A percentile compares a stretch with the other conserved stretches of the same genome.
These are phyloP conservation scores for Sanguinoderma infundibulare DNA, from an alignment of 1,284 basidiomycete species.

Conservation along the genomic window DNA sequence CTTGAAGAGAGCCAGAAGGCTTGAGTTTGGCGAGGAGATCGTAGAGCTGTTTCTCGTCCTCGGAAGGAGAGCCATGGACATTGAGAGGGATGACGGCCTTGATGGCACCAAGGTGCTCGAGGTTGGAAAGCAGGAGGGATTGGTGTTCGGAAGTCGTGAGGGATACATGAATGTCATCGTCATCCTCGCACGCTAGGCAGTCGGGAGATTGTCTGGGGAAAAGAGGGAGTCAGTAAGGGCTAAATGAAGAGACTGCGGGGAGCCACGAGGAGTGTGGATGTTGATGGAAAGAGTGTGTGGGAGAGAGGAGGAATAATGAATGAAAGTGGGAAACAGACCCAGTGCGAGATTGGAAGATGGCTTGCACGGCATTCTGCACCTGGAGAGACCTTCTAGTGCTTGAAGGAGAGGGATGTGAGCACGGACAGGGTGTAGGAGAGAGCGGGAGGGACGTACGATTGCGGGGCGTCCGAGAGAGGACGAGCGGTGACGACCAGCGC, in stretches of 20 bases:
- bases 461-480: conserved; percentile 37
- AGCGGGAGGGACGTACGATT: conserved; percentile 29
- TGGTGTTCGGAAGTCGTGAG: conserved; percentile 39
- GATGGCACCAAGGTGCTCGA: conserved; percentile 36
- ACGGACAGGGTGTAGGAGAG: background rate
- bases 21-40: conserved; percentile 33
- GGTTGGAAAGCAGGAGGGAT: conserved; percentile 35
- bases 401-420: background rate
- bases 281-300: background rate
- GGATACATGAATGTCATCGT: conserved; percentile 35
- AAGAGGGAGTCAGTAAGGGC: conserved; percentile 8
- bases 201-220: conserved; percentile 28
- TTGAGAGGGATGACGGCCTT: conserved; percentile 40
- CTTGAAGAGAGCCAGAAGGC: conserved; percentile 29
- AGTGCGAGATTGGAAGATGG: conserved; percentile 42
- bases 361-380: conserved; percentile 42
- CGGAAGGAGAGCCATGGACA: conserved; percentile 29
- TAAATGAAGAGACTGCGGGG: background rate
- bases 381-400: conserved; percentile 31
- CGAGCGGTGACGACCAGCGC: conserved; percentile 51
- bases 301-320: conserved; percentile 3
- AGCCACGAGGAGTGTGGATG: background rate
- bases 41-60: conserved; percentile 40
- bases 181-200: conserved; percentile 24
- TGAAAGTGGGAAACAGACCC: conserved; percentile 38